phyloP scores from a whole-genome alignment of 2,329 filamentous ascomycete species.

The Grosmannia clavigera region DNA sequence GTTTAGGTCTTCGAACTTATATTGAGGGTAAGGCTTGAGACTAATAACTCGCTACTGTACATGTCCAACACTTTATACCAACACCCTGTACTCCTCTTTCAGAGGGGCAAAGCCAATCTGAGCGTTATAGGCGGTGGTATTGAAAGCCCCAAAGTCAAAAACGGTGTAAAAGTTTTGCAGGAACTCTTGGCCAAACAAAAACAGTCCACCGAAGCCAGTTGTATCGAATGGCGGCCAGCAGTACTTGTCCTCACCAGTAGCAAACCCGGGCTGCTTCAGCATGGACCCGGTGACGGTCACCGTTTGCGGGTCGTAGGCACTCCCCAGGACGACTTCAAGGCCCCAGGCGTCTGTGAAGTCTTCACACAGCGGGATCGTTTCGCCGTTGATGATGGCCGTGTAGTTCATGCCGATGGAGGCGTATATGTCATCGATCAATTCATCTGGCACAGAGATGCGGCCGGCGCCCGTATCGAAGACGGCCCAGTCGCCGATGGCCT shows the following conservation, averaged over 20 bases:
- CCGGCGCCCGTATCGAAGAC: slow-evolving; percentile 1
- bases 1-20: no score
- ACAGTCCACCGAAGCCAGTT: slow-evolving; percentile 13
- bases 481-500: slow-evolving; percentile 12
- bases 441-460: slow-evolving; percentile 12
- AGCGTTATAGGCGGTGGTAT: not conserved
- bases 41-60: no score
- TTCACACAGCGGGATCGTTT: slow-evolving; percentile 20
- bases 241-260: slow-evolving; percentile 17
- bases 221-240: slow-evolving; percentile 24
- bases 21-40: no score
- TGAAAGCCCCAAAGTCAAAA: slow-evolving; percentile 18
- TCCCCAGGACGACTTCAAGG: slow-evolving; percentile 18
- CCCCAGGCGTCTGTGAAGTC: slow-evolving; percentile 25
- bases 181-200: slow-evolving; percentile 19
- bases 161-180: slow-evolving; percentile 22
- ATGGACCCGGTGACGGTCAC: slow-evolving; percentile 21
- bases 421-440: slow-evolving; percentile 18
- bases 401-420: slow-evolving; percentile 7
- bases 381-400: slow-evolving; percentile 16
- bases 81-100: not conserved
- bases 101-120: not conserved
- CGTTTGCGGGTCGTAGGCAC: slow-evolving; percentile 6
- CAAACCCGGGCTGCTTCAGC: slow-evolving; percentile 20
- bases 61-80: not conserved